phyloP scores from a whole-genome alignment of 225 moss, liverwort and hornwort genomes.

The Marchantia polymorpha region DNA sequence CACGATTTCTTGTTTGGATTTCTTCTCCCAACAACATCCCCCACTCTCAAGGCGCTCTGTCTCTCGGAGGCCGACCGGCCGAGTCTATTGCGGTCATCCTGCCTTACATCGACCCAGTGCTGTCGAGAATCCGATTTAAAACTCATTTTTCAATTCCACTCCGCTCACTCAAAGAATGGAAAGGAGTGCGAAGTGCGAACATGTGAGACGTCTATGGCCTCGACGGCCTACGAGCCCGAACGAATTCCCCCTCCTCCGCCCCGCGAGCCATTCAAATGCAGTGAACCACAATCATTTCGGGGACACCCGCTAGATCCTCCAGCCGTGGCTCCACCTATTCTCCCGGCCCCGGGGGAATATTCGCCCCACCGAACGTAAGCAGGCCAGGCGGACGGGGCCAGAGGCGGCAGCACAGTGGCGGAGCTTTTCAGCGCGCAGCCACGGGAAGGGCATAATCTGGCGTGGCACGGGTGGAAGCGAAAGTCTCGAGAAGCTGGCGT shows the following conservation, averaged over 20 bases:
- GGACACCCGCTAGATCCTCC: neutral
- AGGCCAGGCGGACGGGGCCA: no score
- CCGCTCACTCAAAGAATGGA: neutral
- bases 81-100: neutral
- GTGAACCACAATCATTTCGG: neutral
- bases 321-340: no score
- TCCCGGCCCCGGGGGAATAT: no score
- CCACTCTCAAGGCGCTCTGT: neutral
- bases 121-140: neutral
- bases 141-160: neutral
- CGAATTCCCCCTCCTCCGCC: no score
- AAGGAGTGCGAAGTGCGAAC: neutral
- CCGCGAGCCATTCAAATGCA: neutral
- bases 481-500: neutral
- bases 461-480: slow-evolving; percentile 9
- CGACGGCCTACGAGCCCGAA: neutral
- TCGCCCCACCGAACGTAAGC: no score
- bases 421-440: neutral
- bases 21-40: neutral
- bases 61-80: neutral
- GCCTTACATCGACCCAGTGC: neutral
- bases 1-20: neutral
- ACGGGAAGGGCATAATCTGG: neutral
- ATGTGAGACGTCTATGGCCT: neutral
- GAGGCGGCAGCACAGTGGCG: neutral